These are phyloP conservation scores for Gossypium herbaceum DNA, from an alignment of 345 rosid species.

Conservation along the genomic window DNA sequence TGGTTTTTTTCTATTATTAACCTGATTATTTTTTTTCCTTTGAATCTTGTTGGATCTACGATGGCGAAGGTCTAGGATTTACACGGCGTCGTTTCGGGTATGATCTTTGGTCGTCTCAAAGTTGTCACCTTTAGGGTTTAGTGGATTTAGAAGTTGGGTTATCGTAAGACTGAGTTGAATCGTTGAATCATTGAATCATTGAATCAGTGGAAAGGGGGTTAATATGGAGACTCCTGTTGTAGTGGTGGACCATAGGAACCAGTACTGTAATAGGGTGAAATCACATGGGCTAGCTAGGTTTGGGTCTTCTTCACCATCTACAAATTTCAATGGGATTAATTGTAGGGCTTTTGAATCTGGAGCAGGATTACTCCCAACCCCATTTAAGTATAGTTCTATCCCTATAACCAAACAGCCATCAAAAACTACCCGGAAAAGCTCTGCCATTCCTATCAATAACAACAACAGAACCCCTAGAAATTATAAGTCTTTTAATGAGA, in stretches of 20 bases:
- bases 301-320: conserved; percentile 56
- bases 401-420: conserved; percentile 29
- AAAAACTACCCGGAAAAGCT: conserved; percentile 30
- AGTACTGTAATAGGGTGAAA: conserved; percentile 43
- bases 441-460: conserved; percentile 48
- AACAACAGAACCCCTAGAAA: conserved; percentile 27
- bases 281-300: conserved; percentile 36
- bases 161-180: conserved; percentile 2
- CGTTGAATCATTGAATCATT: conserved; percentile 7
- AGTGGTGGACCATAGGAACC: conserved; percentile 60
- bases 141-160: background rate
- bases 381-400: conserved; percentile 30
- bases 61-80: conserved; percentile 30
- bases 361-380: conserved; percentile 70
- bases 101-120: conserved; percentile 4
- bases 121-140: conserved; percentile 25
- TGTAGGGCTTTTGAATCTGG: conserved; percentile 77
- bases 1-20: background rate
- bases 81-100: background rate
- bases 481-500: conserved; percentile 27
- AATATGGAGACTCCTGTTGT: conserved; percentile 77
- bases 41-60: conserved; percentile 34
- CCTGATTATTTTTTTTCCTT: background rate
- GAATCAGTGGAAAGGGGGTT: background rate
- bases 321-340: conserved; percentile 51